These are phyloP conservation scores for Kwoniella europaea DNA, from an alignment of 768 basidiomycete genomes.

Conservation along the genomic window DNA sequence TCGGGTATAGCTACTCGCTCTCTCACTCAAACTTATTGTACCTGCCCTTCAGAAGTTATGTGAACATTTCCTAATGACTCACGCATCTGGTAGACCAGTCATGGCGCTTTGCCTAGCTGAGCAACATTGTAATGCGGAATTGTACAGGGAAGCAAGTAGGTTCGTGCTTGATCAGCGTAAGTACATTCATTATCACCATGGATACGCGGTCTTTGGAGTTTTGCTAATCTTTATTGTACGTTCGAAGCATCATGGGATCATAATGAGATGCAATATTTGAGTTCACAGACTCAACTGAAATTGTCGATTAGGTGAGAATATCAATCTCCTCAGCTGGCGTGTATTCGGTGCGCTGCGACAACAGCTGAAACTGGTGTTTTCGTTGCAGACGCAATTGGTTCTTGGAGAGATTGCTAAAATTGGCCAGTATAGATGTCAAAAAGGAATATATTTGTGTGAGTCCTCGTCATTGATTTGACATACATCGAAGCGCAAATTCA, in stretches of 20 bases:
- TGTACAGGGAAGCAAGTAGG: conserved; percentile 83
- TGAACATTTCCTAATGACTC: conserved; percentile 83
- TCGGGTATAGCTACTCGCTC: conserved; percentile 66
- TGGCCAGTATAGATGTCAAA: conserved; percentile 81
- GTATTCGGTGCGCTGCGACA: neutral
- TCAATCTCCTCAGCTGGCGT: neutral
- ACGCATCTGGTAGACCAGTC: conserved; percentile 89
- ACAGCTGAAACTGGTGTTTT: no score
- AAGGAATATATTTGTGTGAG: conserved; percentile 92
- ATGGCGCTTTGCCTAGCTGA: conserved; percentile 92
- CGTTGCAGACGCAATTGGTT: conserved; percentile 64
- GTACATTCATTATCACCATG: conserved; percentile 57
- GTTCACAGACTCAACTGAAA: conserved; percentile 80
- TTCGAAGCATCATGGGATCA: conserved; percentile 41
- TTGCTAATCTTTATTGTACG: conserved; percentile 14
- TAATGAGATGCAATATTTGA: conserved; percentile 61
- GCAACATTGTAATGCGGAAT: conserved; percentile 71
- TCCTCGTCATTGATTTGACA: neutral
- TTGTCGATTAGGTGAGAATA: conserved; percentile 69
- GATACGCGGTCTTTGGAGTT: neutral
- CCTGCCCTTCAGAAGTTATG: conserved; percentile 80
- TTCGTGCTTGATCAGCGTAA: conserved; percentile 91
- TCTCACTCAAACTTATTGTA: conserved; percentile 85
- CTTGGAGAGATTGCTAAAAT: conserved; percentile 88
- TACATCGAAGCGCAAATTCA: neutral